These are phyloP conservation scores for Aspergillus conjunctus DNA, from an alignment of 495 filamentous ascomycete species.

Conservation along the genomic window DNA sequence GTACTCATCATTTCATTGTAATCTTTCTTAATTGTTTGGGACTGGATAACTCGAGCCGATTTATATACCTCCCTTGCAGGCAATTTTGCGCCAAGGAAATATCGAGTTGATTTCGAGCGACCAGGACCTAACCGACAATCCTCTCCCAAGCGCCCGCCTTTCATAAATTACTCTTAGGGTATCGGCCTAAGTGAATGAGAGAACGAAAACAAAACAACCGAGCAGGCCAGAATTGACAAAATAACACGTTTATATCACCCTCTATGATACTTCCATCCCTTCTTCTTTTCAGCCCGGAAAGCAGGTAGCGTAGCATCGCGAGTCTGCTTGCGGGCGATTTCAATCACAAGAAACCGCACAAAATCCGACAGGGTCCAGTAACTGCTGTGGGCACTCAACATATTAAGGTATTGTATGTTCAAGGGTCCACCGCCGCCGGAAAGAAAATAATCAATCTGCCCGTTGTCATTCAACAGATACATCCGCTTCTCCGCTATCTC, in stretches of 20 bases:
- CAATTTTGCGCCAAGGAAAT: too few species aligned
- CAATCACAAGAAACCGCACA: conserved; percentile 80
- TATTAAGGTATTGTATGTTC: conserved; percentile 94
- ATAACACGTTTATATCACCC: conserved; percentile 23
- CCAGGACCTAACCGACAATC: too few species aligned
- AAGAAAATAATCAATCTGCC: conserved; percentile 88
- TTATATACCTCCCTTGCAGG: too few species aligned
- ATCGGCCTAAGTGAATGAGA: not conserved
- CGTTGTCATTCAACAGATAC: conserved; percentile 88
- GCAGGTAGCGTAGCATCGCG: conserved; percentile 62
- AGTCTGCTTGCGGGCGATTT: conserved; percentile 77
- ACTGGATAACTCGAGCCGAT: too few species aligned
- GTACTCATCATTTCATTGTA: too few species aligned
- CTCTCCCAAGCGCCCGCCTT: too few species aligned
- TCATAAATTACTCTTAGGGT: too few species aligned
- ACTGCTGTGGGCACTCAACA: conserved; percentile 93
- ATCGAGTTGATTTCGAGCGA: too few species aligned
- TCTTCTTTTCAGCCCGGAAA: conserved; percentile 78
- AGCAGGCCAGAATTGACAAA: too few species aligned
- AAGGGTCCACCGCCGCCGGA: conserved; percentile 77
- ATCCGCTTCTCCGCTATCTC: conserved; percentile 91
- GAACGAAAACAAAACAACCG: not conserved
- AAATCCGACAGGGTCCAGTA: conserved; percentile 91
- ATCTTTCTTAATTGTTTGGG: too few species aligned
- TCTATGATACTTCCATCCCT: conserved; percentile 45